Conservation (phyloP, 371 early-diverging fungal species). For the Lichtheimia corymbifera region DNA sequence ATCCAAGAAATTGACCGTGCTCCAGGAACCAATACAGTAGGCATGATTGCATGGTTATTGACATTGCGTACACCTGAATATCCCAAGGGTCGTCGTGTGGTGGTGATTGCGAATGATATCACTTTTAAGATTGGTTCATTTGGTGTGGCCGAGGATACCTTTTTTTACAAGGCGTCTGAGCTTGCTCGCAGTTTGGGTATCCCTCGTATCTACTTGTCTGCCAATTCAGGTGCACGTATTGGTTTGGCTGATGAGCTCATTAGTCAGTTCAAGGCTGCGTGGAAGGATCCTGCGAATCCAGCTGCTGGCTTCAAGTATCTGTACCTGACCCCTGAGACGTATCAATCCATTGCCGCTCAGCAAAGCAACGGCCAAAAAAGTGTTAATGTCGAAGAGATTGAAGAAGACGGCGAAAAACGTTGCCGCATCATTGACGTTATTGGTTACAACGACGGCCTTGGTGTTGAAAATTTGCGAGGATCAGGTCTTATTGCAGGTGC, state of each 20-base stretch:
- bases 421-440: slow-evolving; percentile 90
- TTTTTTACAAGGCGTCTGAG: slow-evolving; percentile 92
- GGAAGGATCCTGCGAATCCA: slow-evolving; percentile 83
- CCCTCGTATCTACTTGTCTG: slow-evolving; percentile 95
- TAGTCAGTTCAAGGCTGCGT: slow-evolving; percentile 81
- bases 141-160: slow-evolving; percentile 90
- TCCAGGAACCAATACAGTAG: slow-evolving; percentile 90
- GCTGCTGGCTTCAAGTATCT: slow-evolving; percentile 89
- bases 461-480: slow-evolving; percentile 98
- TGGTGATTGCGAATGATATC: slow-evolving; percentile 98
- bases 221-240: slow-evolving; percentile 99
- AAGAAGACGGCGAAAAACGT: slow-evolving; percentile 74
- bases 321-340: slow-evolving; percentile 81
- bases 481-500: slow-evolving; percentile 98
- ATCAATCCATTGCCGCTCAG: slow-evolving; percentile 56
- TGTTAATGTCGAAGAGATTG: slow-evolving; percentile 67
- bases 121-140: slow-evolving; percentile 97
- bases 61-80: slow-evolving; percentile 92
- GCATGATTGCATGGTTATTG: slow-evolving; percentile 97
- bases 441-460: slow-evolving; percentile 89
- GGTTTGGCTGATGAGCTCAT: slow-evolving; percentile 95
- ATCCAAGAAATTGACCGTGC: slow-evolving; percentile 83
- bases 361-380: slow-evolving; percentile 56
- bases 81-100: slow-evolving; percentile 86
- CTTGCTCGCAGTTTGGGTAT: slow-evolving; percentile 83